Percentiles rank a stretch among this genome's conserved stretches.
These are phyloP conservation scores for Ophiostoma perfectum DNA, from an alignment of 2,329 filamentous ascomycete species.

Conservation along the genomic window DNA sequence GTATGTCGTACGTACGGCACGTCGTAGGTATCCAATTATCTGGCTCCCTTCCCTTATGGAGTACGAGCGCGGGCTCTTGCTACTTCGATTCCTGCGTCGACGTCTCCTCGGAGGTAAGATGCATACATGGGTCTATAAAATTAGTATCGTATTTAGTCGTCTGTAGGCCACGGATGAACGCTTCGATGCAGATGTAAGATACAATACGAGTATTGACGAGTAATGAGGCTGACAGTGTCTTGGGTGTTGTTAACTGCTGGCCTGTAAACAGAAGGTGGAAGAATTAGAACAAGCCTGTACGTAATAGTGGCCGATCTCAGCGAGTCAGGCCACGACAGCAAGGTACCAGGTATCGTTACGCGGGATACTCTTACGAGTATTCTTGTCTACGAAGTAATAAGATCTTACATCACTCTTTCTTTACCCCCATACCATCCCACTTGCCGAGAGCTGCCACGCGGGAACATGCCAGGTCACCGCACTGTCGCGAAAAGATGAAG, in stretches of 20 bases:
- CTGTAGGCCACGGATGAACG: too few species aligned
- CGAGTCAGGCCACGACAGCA: not conserved
- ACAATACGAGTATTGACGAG: too few species aligned
- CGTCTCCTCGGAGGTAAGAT: slow-evolving; percentile 7
- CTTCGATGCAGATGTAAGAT: too few species aligned
- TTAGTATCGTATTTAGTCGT: too few species aligned
- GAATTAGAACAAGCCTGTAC: not conserved
- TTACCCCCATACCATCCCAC: slow-evolving; percentile 12
- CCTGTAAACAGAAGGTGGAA: too few species aligned
- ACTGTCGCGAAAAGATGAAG: not conserved
- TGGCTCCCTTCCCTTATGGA: too few species aligned
- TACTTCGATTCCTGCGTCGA: not conserved
- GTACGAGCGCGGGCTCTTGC: too few species aligned
- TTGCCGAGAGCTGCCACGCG: not conserved
- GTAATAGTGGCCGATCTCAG: slow-evolving; percentile 4
- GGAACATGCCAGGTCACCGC: not conserved
- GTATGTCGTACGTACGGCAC: too few species aligned
- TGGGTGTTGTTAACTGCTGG: too few species aligned
- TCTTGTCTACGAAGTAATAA: too few species aligned
- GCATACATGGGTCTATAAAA: not conserved
- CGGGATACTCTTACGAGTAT: not conserved
- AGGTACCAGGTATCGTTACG: slow-evolving; percentile 6
- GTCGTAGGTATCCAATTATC: too few species aligned
- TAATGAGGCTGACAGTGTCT: too few species aligned
- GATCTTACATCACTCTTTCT: not conserved